Percentiles rank a stretch among this genome's conserved stretches.
phyloP scores from a whole-genome alignment of 257 asterid genomes.

The Solanum sitiens region DNA sequence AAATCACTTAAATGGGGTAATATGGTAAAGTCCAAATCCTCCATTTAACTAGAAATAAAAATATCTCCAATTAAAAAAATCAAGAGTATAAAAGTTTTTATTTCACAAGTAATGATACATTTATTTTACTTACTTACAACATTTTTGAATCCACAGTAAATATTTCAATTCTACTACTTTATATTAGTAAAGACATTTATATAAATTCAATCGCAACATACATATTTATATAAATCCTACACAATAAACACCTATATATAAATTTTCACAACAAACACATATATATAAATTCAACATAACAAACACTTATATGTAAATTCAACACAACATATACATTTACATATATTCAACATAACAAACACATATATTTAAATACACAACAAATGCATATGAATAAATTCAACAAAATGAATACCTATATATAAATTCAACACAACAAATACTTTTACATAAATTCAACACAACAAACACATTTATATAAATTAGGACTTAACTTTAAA shows the following conservation, averaged over 20 bases:
- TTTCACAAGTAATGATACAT: background rate
- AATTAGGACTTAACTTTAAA: background rate
- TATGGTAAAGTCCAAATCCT: background rate
- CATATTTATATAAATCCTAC: background rate
- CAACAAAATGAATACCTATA: background rate
- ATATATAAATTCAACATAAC: too few relatives aligned
- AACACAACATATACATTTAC: background rate
- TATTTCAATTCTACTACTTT: background rate
- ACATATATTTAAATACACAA: background rate
- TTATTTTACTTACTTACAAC: background rate
- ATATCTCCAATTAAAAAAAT: background rate
- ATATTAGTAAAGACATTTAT: background rate
- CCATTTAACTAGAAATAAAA: background rate
- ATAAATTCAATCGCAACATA: background rate
- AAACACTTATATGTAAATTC: background rate
- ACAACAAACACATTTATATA: background rate
- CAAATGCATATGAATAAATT: background rate
- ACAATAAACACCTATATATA: background rate
- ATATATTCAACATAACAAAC: background rate
- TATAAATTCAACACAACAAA: too few relatives aligned
- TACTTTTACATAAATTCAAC: background rate
- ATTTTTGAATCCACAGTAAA: too few relatives aligned
- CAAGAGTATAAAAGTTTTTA: background rate
- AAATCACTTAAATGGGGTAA: background rate
- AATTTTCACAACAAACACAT: too few relatives aligned